Conservation (phyloP, 2,329 filamentous ascomycete genomes). For the Chaetothyriales sp. region DNA sequence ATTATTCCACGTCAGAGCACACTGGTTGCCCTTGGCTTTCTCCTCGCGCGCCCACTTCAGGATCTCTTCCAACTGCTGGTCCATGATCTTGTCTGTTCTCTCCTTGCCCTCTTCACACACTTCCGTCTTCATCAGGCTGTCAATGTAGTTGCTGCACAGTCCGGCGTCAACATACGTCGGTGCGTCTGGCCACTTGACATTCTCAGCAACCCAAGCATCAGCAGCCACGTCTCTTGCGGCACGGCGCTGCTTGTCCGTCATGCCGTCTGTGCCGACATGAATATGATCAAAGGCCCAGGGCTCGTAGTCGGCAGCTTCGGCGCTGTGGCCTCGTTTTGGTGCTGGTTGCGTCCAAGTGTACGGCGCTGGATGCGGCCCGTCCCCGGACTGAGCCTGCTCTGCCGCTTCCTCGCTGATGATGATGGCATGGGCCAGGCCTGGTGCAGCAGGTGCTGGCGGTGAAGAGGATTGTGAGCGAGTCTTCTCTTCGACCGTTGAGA, state of each 20-base stretch:
- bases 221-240: not conserved
- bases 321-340: no score
- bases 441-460: not conserved
- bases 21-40: not conserved
- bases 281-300: no score
- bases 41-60: not conserved
- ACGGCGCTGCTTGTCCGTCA: not conserved
- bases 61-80: conserved; percentile 17
- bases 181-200: not conserved
- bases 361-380: no score
- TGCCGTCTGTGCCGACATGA: not conserved
- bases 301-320: no score
- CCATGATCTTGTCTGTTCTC: not conserved
- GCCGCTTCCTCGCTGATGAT: not conserved
- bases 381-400: not conserved
- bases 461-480: not conserved
- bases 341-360: no score
- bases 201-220: not conserved
- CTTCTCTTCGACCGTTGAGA: not conserved
- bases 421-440: no score
- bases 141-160: not conserved
- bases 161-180: not conserved
- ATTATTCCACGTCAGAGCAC: not conserved
- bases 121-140: not conserved
- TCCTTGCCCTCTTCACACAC: not conserved